These are phyloP conservation scores for Phytophthora multivora DNA, from an alignment of 352 stramenopile species.

Conservation along the genomic window DNA sequence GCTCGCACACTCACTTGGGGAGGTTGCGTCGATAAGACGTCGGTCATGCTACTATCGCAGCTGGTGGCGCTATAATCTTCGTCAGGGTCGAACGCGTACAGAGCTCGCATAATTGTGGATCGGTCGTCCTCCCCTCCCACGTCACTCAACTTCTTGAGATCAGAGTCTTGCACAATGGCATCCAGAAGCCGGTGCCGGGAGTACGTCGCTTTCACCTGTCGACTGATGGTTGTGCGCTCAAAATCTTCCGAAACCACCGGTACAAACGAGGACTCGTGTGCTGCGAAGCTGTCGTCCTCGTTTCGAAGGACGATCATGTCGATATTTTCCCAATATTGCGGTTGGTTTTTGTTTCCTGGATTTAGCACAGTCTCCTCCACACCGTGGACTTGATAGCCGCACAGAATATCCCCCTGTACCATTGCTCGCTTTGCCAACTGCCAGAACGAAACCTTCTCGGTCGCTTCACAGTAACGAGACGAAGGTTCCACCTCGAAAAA, in stretches of 20 bases:
- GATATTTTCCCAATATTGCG: conserved; percentile 49
- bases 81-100: conserved; percentile 42
- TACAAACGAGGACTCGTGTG: conserved; percentile 27
- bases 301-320: conserved; percentile 75
- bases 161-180: conserved; percentile 56
- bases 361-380: conserved; percentile 67
- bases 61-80: conserved; percentile 1
- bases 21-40: conserved; percentile 32
- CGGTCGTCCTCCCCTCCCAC: conserved; percentile 30
- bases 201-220: conserved; percentile 53
- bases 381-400: conserved; percentile 70
- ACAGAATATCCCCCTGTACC: conserved; percentile 65
- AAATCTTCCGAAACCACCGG: conserved; percentile 49
- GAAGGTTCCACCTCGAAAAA: conserved; percentile 79
- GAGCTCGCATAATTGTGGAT: conserved; percentile 34
- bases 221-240: conserved; percentile 51
- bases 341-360: conserved; percentile 52
- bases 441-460: conserved; percentile 77
- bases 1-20: conserved; percentile 41
- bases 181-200: conserved; percentile 55
- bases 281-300: conserved; percentile 14
- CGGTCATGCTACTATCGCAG: conserved; percentile 8
- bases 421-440: conserved; percentile 68
- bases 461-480: conserved; percentile 52
- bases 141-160: conserved; percentile 41